A percentile compares a stretch with the other conserved stretches of the same genome.
These are phyloP conservation scores for Mycena rosella DNA, from an alignment of 768 basidiomycete species.

Conservation along the genomic window DNA sequence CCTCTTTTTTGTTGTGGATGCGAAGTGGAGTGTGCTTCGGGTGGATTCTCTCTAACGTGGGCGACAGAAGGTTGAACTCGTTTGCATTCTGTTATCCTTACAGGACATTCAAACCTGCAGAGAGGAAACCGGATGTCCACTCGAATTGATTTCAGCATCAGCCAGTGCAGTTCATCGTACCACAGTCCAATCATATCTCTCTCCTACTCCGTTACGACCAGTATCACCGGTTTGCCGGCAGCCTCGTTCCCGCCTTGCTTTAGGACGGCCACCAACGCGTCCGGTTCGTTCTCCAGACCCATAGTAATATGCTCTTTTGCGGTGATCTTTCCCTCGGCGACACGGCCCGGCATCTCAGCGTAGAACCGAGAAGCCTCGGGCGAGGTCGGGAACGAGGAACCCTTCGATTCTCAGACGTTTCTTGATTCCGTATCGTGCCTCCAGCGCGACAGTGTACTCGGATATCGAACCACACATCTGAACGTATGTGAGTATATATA, in stretches of 20 bases:
- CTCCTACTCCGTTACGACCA: slow-evolving; percentile 7
- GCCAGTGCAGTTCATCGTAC: no score
- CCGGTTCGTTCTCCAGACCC: slow-evolving; percentile 49
- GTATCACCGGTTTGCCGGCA: slow-evolving; percentile 20
- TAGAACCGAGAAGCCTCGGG: slow-evolving; percentile 47
- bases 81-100: no score
- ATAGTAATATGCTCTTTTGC: slow-evolving; percentile 48
- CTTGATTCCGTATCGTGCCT: slow-evolving; percentile 34
- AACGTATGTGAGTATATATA: slow-evolving; percentile 25
- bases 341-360: slow-evolving; percentile 41
- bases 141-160: no score
- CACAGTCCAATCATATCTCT: no score
- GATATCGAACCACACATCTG: slow-evolving; percentile 39
- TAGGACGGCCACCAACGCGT: slow-evolving; percentile 44
- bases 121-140: no score
- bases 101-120: no score
- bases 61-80: no score
- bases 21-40: no score
- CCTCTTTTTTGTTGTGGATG: no score
- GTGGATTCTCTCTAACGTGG: no score
- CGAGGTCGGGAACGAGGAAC: slow-evolving; percentile 43
- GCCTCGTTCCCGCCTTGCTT: slow-evolving; percentile 16
- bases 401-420: slow-evolving; percentile 46
- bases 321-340: slow-evolving; percentile 46
- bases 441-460: slow-evolving; percentile 33